Evolutionary conservation across 768 basidiomycete genomes (phyloP).

Genomic region (Crepidotus variabilis): DNA sequence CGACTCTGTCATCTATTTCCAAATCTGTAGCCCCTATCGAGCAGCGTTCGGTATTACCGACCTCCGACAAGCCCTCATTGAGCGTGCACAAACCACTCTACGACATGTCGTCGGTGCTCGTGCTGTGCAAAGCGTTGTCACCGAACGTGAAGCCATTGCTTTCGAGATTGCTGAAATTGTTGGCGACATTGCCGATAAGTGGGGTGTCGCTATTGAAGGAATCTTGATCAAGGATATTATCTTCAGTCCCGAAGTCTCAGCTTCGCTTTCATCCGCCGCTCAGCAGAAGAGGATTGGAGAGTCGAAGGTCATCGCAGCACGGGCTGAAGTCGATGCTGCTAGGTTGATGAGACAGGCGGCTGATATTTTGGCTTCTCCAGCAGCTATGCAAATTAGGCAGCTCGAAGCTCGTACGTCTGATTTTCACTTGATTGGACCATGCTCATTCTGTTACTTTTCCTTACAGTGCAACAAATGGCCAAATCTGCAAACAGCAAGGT

Average conservation of each 20-base stretch:
- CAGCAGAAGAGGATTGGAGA: slow-evolving; percentile 98
- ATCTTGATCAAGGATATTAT: slow-evolving; percentile 95
- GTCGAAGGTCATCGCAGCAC: slow-evolving; percentile 92
- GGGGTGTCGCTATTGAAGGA: slow-evolving; percentile 96
- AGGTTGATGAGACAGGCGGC: slow-evolving; percentile 96
- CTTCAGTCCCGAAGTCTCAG: slow-evolving; percentile 86
- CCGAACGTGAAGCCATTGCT: slow-evolving; percentile 95
- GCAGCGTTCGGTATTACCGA: slow-evolving; percentile 93
- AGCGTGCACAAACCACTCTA: slow-evolving; percentile 90
- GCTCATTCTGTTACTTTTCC: neutral
- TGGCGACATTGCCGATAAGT: slow-evolving; percentile 87
- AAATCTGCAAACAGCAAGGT: slow-evolving; percentile 87
- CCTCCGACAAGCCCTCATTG: slow-evolving; percentile 78
- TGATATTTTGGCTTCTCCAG: slow-evolving; percentile 89
- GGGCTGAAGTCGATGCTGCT: slow-evolving; percentile 93
- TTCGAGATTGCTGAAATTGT: slow-evolving; percentile 97
- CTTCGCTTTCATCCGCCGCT: slow-evolving; percentile 90
- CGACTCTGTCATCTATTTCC: slow-evolving; percentile 92
- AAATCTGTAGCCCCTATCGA: slow-evolving; percentile 85
- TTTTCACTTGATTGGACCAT: slow-evolving; percentile 1
- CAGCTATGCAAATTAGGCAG: slow-evolving; percentile 98
- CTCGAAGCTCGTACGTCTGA: slow-evolving; percentile 69
- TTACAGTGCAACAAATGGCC: slow-evolving; percentile 89
- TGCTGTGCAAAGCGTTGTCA: slow-evolving; percentile 92
- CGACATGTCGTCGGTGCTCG: slow-evolving; percentile 97